Evolutionary conservation across 768 basidiomycete species (phyloP).

Genomic region (Baorangia bicolor): DNA sequence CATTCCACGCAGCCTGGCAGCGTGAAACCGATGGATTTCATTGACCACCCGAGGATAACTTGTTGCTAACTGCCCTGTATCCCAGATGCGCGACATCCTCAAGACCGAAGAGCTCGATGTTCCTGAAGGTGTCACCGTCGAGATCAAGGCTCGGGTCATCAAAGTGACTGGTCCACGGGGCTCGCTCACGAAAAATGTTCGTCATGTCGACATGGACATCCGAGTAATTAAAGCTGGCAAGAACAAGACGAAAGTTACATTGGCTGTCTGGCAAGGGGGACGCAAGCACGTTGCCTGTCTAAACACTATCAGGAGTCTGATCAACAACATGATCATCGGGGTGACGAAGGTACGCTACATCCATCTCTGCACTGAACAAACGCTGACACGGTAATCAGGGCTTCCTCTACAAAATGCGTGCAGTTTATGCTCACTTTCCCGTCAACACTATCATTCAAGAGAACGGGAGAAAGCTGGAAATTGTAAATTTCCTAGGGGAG

Average conservation of each 20-base stretch:
- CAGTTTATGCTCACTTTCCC: constrained; percentile 99
- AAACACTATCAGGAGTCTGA: constrained; percentile 91
- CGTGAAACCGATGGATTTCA: constrained; percentile 40
- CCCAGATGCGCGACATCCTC: constrained; percentile 89
- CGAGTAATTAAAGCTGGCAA: constrained; percentile 72
- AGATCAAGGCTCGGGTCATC: constrained; percentile 89
- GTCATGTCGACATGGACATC: constrained; percentile 94
- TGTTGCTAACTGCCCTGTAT: constrained; percentile 24
- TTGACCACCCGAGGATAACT: constrained; percentile 30
- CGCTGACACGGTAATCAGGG: constrained; percentile 51
- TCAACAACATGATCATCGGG: constrained; percentile 96
- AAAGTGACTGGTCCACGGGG: constrained; percentile 92
- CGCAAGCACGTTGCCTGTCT: constrained; percentile 99
- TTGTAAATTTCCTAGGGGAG: constrained; percentile 94
- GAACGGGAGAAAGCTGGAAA: constrained; percentile 69
- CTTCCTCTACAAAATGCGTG: constrained; percentile 99
- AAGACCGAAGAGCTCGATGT: constrained; percentile 91
- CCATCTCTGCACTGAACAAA: neutral
- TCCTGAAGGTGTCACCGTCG: constrained; percentile 80
- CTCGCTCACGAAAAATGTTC: constrained; percentile 86
- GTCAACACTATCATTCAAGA: constrained; percentile 97
- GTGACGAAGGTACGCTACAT: constrained; percentile 76
- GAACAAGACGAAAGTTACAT: constrained; percentile 68
- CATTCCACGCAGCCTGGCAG: neutral
- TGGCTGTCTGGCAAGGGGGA: constrained; percentile 97